Percentiles rank a stretch among this genome's conserved stretches.
Evolutionary conservation across 441 rosid species (phyloP).

Genomic region (Arabidopsis hybrid): DNA sequence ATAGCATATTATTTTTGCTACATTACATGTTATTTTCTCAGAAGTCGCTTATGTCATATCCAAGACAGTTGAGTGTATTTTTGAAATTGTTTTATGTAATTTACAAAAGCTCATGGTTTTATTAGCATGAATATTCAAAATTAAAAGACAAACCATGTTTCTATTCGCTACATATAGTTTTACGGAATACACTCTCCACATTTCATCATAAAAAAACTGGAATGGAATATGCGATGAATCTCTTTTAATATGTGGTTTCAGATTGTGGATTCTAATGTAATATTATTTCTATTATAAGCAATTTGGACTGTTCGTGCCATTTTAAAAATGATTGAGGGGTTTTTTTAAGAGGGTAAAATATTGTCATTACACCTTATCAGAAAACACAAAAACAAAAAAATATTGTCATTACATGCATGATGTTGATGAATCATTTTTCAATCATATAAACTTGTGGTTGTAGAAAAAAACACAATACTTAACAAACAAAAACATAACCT

Average conservation of each 20-base stretch:
- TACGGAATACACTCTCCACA: background rate
- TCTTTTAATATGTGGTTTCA: background rate
- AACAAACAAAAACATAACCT: constrained; percentile 19
- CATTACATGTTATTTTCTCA: background rate
- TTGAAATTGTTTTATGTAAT: background rate
- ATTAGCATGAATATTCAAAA: background rate
- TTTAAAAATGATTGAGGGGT: constrained; percentile 7
- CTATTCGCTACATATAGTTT: constrained; percentile 12
- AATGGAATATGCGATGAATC: constrained; percentile 33
- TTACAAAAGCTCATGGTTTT: background rate
- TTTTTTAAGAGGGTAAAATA: constrained; percentile 1
- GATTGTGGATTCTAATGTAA: constrained; percentile 9
- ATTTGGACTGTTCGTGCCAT: constrained; percentile 24
- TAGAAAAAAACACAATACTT: background rate
- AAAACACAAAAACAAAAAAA: background rate
- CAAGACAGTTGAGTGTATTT: background rate
- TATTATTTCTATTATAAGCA: background rate
- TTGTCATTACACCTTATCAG: constrained; percentile 12
- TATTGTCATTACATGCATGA: constrained; percentile 38
- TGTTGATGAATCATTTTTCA: constrained; percentile 13
- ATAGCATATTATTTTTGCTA: background rate
- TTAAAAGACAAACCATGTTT: background rate
- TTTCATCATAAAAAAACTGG: background rate
- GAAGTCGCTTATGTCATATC: background rate
- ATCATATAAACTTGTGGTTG: constrained; percentile 29